A percentile compares a stretch with the other conserved stretches of the same genome.
Conservation (phyloP, 1,139 yeast genomes). For the Protomyces pachydermus region DNA sequence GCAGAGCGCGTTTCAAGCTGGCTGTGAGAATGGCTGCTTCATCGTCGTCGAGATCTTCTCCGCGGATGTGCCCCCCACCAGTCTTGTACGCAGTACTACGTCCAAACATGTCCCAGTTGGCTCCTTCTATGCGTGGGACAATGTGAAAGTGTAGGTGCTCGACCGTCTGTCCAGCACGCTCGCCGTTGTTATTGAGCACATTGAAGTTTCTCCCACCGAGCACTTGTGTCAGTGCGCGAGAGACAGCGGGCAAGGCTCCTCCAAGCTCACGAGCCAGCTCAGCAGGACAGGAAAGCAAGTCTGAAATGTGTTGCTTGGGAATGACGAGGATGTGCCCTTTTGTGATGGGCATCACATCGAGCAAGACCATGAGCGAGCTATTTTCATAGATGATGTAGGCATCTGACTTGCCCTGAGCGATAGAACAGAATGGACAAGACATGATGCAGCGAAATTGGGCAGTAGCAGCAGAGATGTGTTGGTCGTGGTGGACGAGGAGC, state of each 20-base stretch:
- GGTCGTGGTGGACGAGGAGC: too few species aligned
- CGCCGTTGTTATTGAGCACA: constrained; percentile 77
- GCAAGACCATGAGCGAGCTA: constrained; percentile 11
- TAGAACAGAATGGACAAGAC: constrained; percentile 18
- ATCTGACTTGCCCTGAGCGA: background rate
- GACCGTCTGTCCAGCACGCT: constrained; percentile 84
- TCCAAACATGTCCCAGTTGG: constrained; percentile 23
- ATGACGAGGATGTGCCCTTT: constrained; percentile 23
- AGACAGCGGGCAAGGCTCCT: constrained; percentile 80
- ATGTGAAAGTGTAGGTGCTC: constrained; percentile 95
- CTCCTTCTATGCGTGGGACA: constrained; percentile 72
- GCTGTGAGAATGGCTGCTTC: constrained; percentile 14
- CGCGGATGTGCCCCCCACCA: background rate
- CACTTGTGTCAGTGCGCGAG: constrained; percentile 65
- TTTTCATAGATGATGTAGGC: constrained; percentile 15
- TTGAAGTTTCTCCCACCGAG: constrained; percentile 75
- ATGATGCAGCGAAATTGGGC: background rate
- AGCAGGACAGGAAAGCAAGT: constrained; percentile 85
- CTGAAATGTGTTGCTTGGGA: constrained; percentile 72
- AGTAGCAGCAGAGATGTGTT: too few species aligned
- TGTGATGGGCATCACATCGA: constrained; percentile 18
- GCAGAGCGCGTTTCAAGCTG: constrained; percentile 5
- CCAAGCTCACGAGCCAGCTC: constrained; percentile 54
- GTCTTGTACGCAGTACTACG: background rate
- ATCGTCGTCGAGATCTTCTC: constrained; percentile 17